These are phyloP conservation scores for Musa troglodytarum DNA, from an alignment of 176 grass and related monocot species.

Conservation along the genomic window DNA sequence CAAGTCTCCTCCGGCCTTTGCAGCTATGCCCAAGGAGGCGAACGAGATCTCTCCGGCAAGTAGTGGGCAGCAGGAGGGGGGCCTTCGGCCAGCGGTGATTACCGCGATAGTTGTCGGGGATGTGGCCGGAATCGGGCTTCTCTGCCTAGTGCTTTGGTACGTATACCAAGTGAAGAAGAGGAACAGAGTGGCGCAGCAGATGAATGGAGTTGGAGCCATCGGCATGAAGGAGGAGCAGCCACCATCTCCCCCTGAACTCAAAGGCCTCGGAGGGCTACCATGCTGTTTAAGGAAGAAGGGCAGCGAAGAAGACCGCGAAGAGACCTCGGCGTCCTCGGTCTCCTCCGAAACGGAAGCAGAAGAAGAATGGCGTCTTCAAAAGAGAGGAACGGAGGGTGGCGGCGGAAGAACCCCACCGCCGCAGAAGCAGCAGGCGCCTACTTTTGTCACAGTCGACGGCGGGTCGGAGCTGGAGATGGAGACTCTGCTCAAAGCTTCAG, in stretches of 20 bases:
- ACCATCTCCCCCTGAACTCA: constrained; percentile 15
- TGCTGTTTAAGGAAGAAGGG: constrained; percentile 67
- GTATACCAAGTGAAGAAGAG: constrained; percentile 57
- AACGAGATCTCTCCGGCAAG: neutral
- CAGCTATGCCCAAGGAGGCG: neutral
- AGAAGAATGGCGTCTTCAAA: neutral
- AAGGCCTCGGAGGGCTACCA: constrained; percentile 30
- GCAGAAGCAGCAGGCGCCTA: constrained; percentile 5
- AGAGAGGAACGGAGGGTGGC: neutral
- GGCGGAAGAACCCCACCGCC: constrained; percentile 17
- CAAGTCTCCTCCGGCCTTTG: neutral
- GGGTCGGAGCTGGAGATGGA: constrained; percentile 60
- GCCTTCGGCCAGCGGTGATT: constrained; percentile 37
- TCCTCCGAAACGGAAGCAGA: constrained; percentile 39
- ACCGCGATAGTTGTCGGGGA: constrained; percentile 51
- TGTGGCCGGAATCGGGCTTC: constrained; percentile 44
- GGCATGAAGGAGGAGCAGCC: constrained; percentile 30
- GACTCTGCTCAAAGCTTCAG: constrained; percentile 74
- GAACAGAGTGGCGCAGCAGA: constrained; percentile 31
- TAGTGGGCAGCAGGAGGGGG: constrained; percentile 12
- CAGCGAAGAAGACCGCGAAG: constrained; percentile 37
- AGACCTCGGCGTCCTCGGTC: constrained; percentile 40
- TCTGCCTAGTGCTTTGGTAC: constrained; percentile 46
- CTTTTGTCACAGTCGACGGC: constrained; percentile 67
- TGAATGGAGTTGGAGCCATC: constrained; percentile 15